A percentile compares a stretch with the other conserved stretches of the same genome.
Conservation (phyloP, 1,284 basidiomycete species). For the Coniophora puteana region DNA sequence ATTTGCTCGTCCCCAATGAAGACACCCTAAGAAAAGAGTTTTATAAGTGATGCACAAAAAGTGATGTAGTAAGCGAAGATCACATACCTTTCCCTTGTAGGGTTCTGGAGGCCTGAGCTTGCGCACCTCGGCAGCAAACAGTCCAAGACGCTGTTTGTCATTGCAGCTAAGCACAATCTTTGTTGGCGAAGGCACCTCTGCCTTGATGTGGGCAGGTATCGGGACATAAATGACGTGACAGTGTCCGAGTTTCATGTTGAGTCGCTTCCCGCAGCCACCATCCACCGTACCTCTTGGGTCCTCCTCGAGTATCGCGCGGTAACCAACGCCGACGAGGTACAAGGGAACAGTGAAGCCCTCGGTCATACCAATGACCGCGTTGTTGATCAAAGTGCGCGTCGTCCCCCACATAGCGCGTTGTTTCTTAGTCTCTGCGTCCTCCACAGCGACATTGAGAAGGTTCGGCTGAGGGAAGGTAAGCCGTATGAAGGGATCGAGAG, state of each 20-base stretch:
- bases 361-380: conserved; percentile 89
- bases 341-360: conserved; percentile 83
- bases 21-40: conserved; percentile 60
- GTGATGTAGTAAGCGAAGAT: conserved; percentile 1
- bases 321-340: conserved; percentile 93
- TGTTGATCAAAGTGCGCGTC: conserved; percentile 84
- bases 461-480: conserved; percentile 52
- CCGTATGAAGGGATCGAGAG: conserved; percentile 66
- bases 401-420: conserved; percentile 93
- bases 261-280: conserved; percentile 56
- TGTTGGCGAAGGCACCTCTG: conserved; percentile 66
- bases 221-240: conserved; percentile 85
- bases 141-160: conserved; percentile 77
- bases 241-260: conserved; percentile 91
- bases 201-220: conserved; percentile 77
- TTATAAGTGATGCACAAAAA: conserved; percentile 6
- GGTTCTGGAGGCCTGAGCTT: conserved; percentile 90
- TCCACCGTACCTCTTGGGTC: conserved; percentile 68
- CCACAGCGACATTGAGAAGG: conserved; percentile 60
- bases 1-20: conserved; percentile 90
- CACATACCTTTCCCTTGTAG: conserved; percentile 91
- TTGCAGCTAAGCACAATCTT: conserved; percentile 68
- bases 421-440: conserved; percentile 67
- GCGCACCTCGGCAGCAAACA: conserved; percentile 87
- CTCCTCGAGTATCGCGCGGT: conserved; percentile 83